Evolutionary conservation across 2,329 filamentous ascomycete species (phyloP).

Genomic region (Talaromyces sp.): DNA sequence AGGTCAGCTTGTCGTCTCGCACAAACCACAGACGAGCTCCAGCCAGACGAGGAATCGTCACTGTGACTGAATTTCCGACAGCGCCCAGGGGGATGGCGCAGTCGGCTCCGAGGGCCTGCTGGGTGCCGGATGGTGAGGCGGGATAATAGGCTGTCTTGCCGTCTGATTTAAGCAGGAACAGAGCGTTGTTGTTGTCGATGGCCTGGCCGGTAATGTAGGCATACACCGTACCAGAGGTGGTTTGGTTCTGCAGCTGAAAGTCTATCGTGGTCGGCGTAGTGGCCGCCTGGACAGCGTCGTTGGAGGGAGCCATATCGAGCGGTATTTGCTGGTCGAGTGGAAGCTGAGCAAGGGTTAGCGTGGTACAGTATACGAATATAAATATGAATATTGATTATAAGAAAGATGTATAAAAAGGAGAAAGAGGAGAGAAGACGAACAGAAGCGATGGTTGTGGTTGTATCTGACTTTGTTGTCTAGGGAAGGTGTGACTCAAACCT

Average conservation of each 20-base stretch:
- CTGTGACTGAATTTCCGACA: constrained; percentile 53
- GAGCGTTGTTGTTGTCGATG: constrained; percentile 53
- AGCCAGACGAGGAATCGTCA: constrained; percentile 64
- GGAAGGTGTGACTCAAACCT: background rate
- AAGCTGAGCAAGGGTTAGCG: background rate
- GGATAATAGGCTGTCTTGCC: constrained; percentile 63
- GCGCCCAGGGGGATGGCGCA: constrained; percentile 60
- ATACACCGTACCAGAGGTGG: constrained; percentile 55
- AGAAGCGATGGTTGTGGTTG: background rate
- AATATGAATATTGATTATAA: background rate
- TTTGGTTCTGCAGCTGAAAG: constrained; percentile 62
- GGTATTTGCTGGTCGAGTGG: background rate
- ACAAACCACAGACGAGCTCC: constrained; percentile 70
- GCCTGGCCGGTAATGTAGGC: constrained; percentile 67
- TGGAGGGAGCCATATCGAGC: background rate
- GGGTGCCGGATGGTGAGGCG: constrained; percentile 49
- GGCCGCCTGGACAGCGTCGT: background rate
- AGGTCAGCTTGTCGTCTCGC: constrained; percentile 56
- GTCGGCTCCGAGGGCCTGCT: constrained; percentile 49
- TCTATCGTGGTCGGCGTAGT: constrained; percentile 38
- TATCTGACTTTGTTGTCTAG: background rate
- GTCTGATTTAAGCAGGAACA: constrained; percentile 61
- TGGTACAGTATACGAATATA: background rate
- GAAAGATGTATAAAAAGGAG: background rate
- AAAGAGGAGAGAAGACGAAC: background rate